phyloP scores from a whole-genome alignment of 331 rosid genomes.

The Arachis monticola region DNA sequence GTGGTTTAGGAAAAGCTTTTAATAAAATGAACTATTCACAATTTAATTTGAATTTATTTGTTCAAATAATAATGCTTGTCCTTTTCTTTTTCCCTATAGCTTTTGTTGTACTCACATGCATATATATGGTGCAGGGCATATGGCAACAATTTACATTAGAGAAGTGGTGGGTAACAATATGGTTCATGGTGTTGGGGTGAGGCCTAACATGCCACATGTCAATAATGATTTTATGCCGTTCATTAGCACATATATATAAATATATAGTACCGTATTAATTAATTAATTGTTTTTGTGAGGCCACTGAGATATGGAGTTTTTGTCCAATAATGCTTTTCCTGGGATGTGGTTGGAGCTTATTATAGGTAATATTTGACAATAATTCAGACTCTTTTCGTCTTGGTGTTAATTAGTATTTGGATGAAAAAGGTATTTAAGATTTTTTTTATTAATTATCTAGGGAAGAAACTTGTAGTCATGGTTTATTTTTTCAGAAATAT shows the following conservation, averaged over 20 bases:
- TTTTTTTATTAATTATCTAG: no score
- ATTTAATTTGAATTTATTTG: not conserved
- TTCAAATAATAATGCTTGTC: conserved; percentile 38
- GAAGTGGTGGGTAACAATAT: conserved; percentile 13
- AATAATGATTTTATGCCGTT: conserved; percentile 37
- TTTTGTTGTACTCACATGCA: conserved; percentile 50
- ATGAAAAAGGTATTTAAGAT: no score
- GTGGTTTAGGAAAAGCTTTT: conserved; percentile 52
- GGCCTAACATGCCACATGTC: conserved; percentile 46
- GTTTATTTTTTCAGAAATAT: no score
- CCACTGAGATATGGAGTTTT: no score
- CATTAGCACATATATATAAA: not conserved
- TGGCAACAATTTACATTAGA: conserved; percentile 8
- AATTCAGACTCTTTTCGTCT: no score
- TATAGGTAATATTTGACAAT: no score
- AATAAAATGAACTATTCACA: conserved; percentile 26
- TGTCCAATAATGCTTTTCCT: no score
- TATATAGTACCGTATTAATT: no score
- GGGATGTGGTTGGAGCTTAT: no score
- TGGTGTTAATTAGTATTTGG: no score
- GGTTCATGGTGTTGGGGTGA: conserved; percentile 36
- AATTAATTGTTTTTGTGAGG: no score
- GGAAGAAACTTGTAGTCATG: no score
- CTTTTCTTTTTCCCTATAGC: conserved; percentile 40
- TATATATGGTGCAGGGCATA: conserved; percentile 10